A percentile compares a stretch with the other conserved stretches of the same genome.
Conservation (phyloP, 2,329 filamentous ascomycete genomes). For the Neofusicoccum laricinum region DNA sequence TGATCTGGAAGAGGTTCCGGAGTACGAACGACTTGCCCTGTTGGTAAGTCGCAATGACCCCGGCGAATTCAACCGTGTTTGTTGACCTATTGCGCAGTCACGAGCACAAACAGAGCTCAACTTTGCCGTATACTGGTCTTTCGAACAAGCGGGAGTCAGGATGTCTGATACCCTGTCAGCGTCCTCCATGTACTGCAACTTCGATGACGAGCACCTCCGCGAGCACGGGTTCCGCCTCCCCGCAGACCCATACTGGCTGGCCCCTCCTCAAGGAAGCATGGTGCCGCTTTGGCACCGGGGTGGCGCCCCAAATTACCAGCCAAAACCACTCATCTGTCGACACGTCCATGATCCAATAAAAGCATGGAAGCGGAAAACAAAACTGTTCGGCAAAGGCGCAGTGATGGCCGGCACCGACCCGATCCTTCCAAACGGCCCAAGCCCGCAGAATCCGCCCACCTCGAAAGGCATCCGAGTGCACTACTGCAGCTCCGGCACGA, state of each 20-base stretch:
- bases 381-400: neutral
- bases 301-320: slow-evolving; percentile 29
- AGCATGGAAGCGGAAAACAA: slow-evolving; percentile 22
- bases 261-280: slow-evolving; percentile 27
- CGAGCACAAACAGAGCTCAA: slow-evolving; percentile 28
- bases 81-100: slow-evolving; percentile 10
- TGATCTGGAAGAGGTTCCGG: slow-evolving; percentile 24
- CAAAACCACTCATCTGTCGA: slow-evolving; percentile 29
- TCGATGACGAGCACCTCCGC: slow-evolving; percentile 24
- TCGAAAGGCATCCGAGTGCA: slow-evolving; percentile 11
- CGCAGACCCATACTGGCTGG: slow-evolving; percentile 27
- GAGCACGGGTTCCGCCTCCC: slow-evolving; percentile 25
- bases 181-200: slow-evolving; percentile 24
- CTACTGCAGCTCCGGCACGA: slow-evolving; percentile 24
- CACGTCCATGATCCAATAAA: slow-evolving; percentile 28
- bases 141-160: slow-evolving; percentile 21
- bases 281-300: slow-evolving; percentile 28
- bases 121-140: slow-evolving; percentile 27
- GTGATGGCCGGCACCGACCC: no score
- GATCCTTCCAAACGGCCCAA: neutral
- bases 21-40: slow-evolving; percentile 22
- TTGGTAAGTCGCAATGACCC: neutral
- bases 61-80: neutral
- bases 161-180: slow-evolving; percentile 27
- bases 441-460: neutral